Evolutionary conservation across 495 filamentous ascomycete genomes (phyloP), one percentile per base, ranked within the genome.

Genomic region (Neurospora africana): DNA sequence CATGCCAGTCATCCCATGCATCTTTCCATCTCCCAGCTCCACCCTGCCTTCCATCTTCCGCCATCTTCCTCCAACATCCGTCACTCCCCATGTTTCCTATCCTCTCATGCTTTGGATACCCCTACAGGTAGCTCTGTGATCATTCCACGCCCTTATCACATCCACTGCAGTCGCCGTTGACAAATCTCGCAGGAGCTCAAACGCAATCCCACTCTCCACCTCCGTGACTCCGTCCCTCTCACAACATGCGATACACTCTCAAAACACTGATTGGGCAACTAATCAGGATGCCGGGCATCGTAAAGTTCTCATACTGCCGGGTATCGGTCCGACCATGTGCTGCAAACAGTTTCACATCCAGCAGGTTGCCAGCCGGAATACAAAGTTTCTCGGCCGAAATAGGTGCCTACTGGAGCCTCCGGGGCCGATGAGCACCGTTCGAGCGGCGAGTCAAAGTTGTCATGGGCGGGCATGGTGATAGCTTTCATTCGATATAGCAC

Each of bases 161-260:
- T 0, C 7, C 7, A 44, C 0, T 47, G 44, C 2, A 4, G 41
- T 44, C n/a, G n/a, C n/a, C 3, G 10, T 23, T n/a, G 0, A n/a
- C n/a, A 47, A 47, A 1, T 9, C 21, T 5, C n/a, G 9, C 1
- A 11, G 44, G 0, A 23, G 4, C n/a, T 0, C 21, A 5, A 0
- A 5, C 9, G 13, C 9, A 53, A 0, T 53, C n/a, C 10, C 10
- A 23, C n/a, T 23, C 44, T 23, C 21, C n/a, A n/a, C n/a, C n/a
- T n/a, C n/a, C n/a, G n/a, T n/a, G 0, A 4, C 44, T 53, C 44
- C n/a, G 0, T 53, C 4, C 8, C 41, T 9, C 41, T 10, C 41
- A 43, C 2, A n/a, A 43, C 8, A 43, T 44, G n/a, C 8, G 8
- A 0, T 19, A 21, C n/a, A 21, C 19, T 3, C 0, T 21, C 41